Evolutionary conservation across 2,329 filamentous ascomycete species (phyloP).

Genomic region (Apiospora kogelbergensis): DNA sequence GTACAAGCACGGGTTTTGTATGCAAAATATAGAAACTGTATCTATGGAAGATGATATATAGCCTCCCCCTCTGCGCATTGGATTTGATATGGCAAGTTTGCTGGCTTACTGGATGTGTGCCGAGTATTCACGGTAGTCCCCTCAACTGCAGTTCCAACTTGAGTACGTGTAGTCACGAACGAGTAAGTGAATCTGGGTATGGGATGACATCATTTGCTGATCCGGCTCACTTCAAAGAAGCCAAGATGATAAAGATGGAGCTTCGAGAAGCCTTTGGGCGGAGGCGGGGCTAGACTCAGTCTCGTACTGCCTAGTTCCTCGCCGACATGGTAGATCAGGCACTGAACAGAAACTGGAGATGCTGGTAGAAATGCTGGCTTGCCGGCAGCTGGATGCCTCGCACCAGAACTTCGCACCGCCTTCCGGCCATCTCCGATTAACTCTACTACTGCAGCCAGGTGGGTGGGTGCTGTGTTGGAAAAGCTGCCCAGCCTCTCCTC

Average conservation of each 20-base stretch:
- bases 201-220: not conserved
- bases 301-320: not conserved
- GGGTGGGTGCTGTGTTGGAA: not conserved
- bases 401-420: not conserved
- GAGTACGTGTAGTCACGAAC: not conserved
- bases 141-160: no score
- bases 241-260: not conserved
- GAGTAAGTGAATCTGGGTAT: not conserved
- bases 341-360: not conserved
- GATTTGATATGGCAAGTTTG: not conserved
- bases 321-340: not conserved
- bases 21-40: not conserved
- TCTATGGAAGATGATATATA: not conserved
- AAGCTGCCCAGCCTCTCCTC: not conserved
- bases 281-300: not conserved
- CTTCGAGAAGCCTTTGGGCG: conserved; percentile 1
- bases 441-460: not conserved
- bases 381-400: no score
- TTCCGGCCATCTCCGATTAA: not conserved
- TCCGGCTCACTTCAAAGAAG: not conserved
- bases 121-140: no score
- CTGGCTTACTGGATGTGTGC: no score
- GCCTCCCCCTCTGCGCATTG: not conserved
- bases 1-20: not conserved
- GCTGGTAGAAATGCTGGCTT: no score